These are phyloP conservation scores for Phytopythium helicoides DNA, from an alignment of 352 stramenopile species.

Conservation along the genomic window DNA sequence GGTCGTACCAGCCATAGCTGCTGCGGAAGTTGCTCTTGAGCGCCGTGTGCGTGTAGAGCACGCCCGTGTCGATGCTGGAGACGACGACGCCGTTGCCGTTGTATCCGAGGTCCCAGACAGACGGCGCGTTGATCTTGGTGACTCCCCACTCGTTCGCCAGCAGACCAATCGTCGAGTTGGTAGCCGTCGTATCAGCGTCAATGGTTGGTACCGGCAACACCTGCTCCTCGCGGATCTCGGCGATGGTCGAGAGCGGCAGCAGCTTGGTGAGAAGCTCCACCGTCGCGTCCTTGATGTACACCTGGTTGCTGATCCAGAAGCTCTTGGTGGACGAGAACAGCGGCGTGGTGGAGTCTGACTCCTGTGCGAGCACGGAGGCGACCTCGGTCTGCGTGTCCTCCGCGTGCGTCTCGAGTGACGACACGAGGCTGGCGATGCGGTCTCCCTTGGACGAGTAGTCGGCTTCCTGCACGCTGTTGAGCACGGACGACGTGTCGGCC, in stretches of 20 bases:
- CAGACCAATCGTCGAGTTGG: no score
- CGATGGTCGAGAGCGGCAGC: conserved; percentile 15
- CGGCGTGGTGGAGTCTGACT: no score
- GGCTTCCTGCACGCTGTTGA: no score
- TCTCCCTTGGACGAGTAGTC: no score
- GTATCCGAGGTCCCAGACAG: conserved; percentile 24
- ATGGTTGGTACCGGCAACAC: conserved; percentile 8
- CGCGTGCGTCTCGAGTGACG: no score
- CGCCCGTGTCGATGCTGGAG: conserved; percentile 33
- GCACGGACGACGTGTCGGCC: no score
- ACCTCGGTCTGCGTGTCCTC: no score
- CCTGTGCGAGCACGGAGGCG: no score
- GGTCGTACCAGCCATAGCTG: conserved; percentile 48
- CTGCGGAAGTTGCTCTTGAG: conserved; percentile 25
- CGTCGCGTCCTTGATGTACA: conserved; percentile 26
- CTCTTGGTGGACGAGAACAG: no score
- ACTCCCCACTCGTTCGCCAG: conserved; percentile 34
- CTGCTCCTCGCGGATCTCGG: conserved; percentile 22
- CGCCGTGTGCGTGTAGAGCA: conserved; percentile 26
- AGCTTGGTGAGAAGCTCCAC: conserved; percentile 20
- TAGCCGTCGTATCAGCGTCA: conserved; percentile 10
- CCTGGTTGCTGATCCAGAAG: conserved; percentile 34
- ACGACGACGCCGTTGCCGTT: conserved; percentile 32
- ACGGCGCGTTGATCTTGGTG: conserved; percentile 28
- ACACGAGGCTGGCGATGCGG: no score